These are phyloP conservation scores for Paramecium bursaria DNA, from an alignment of 73 alveolate genomes.

Conservation along the genomic window DNA sequence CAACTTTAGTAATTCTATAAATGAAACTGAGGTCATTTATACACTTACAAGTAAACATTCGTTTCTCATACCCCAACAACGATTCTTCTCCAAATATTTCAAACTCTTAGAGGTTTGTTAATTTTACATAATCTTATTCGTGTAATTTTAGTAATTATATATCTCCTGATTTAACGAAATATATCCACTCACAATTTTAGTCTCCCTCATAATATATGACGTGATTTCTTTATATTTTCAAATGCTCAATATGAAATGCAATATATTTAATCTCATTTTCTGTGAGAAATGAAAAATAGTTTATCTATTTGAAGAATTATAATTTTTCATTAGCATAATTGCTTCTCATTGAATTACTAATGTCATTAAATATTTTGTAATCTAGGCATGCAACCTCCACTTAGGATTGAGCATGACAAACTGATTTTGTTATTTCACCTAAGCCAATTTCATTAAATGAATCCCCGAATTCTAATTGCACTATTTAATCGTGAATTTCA, in stretches of 20 bases:
- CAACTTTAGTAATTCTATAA: background rate
- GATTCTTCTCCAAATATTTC: conserved; percentile 26
- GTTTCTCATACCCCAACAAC: background rate
- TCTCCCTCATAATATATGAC: conserved; percentile 5
- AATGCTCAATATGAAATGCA: conserved; percentile 1
- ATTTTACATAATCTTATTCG: background rate
- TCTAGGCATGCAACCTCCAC: conserved; percentile 4
- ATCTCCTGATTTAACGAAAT: conserved; percentile 1
- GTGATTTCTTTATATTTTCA: background rate
- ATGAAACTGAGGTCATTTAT: background rate
- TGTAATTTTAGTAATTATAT: background rate
- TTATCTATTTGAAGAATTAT: background rate
- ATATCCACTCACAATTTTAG: background rate
- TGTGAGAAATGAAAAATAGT: background rate
- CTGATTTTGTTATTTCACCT: background rate
- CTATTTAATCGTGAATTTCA: no score
- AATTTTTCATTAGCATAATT: conserved; percentile 25
- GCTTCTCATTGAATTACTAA: background rate
- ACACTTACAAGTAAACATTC: conserved; percentile 7
- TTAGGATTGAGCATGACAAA: background rate
- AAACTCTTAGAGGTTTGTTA: background rate
- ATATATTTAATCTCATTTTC: conserved; percentile 4
- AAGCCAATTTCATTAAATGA: conserved; percentile 21
- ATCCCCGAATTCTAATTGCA: background rate
- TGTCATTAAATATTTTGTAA: conserved; percentile 25